A percentile compares a stretch with the other conserved stretches of the same genome.
Evolutionary conservation across 441 rosid species (phyloP).

Genomic region (Croton laevigatus): DNA sequence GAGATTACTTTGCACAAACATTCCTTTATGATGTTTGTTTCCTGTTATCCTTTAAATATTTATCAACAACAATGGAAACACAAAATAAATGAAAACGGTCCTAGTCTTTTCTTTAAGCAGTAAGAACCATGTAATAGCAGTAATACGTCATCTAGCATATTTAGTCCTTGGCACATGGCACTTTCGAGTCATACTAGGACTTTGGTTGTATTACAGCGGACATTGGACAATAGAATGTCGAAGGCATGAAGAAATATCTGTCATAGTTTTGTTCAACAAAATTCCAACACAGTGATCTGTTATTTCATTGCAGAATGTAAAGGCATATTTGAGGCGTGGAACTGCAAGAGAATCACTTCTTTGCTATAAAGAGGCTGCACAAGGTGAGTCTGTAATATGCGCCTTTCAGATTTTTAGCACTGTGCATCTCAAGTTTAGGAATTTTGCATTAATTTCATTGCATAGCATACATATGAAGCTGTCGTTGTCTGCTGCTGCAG

Average conservation of each 20-base stretch:
- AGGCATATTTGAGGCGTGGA: conserved; percentile 94
- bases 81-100: background rate
- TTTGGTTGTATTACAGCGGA: background rate
- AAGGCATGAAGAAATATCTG: background rate
- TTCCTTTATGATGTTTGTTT: background rate
- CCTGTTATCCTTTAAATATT: background rate
- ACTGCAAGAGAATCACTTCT: conserved; percentile 87
- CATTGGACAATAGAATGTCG: background rate
- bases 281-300: background rate
- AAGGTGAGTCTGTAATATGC: conserved; percentile 42
- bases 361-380: conserved; percentile 71
- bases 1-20: background rate
- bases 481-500: background rate
- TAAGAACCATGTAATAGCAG: background rate
- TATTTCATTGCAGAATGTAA: conserved; percentile 63
- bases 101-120: background rate
- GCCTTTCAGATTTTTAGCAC: background rate
- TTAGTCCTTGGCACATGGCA: background rate
- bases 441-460: background rate
- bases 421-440: background rate
- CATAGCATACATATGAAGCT: background rate
- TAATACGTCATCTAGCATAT: background rate
- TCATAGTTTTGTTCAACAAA: background rate
- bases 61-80: too few relatives aligned
- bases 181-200: background rate